Conservation (phyloP, 352 stramenopile species). For the Phytophthora kernoviae region DNA sequence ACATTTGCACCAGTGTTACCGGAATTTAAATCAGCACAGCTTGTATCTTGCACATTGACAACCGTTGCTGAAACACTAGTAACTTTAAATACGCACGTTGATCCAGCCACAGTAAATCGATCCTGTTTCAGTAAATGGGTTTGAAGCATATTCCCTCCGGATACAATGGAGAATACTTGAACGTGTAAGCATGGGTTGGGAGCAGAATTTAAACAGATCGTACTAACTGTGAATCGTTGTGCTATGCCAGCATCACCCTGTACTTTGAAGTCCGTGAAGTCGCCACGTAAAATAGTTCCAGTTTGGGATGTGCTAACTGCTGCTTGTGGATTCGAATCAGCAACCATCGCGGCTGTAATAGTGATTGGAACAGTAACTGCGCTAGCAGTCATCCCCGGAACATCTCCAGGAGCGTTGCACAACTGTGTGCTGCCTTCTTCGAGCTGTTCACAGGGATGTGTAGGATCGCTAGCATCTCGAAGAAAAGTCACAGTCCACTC, state of each 20-base stretch:
- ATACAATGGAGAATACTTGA: conserved; percentile 9
- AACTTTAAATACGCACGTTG: conserved; percentile 64
- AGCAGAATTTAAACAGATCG: conserved; percentile 14
- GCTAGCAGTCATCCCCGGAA: conserved; percentile 74
- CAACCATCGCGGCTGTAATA: conserved; percentile 16
- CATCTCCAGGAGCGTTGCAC: conserved; percentile 94
- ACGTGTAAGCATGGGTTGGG: conserved; percentile 15
- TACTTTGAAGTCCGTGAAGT: conserved; percentile 91
- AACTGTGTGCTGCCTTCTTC: conserved; percentile 53
- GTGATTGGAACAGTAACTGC: conserved; percentile 24
- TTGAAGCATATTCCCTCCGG: conserved; percentile 36
- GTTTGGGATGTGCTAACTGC: conserved; percentile 43
- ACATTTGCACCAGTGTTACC: conserved; percentile 2
- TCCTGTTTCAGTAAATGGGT: conserved; percentile 46
- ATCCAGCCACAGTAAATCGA: conserved; percentile 58
- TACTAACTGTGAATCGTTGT: conserved; percentile 29
- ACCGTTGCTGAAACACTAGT: conserved; percentile 22
- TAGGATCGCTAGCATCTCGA: conserved; percentile 67
- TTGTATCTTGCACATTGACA: conserved; percentile 31
- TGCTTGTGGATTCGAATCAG: conserved; percentile 34
- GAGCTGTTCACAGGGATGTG: conserved; percentile 55
- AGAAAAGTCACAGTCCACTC: conserved; percentile 96
- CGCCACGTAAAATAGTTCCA: conserved; percentile 84
- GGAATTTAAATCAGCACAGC: conserved; percentile 43
- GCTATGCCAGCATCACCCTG: conserved; percentile 69